Conservation (phyloP, 148 eudicot species). For the Polygonum maritimum region DNA sequence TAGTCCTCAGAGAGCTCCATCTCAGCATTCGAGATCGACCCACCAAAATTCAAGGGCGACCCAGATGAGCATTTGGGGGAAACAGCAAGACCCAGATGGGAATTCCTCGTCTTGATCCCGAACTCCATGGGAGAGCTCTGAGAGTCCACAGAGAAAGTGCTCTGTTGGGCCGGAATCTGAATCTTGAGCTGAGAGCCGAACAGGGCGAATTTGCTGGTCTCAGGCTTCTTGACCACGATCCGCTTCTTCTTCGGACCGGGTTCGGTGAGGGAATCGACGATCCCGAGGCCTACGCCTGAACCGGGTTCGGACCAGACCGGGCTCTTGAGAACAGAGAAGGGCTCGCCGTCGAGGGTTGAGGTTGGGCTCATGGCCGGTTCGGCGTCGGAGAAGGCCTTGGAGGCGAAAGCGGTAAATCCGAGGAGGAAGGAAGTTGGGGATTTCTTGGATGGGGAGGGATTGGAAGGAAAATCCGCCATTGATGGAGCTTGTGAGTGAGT, state of each 20-base stretch:
- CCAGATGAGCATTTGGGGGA: constrained; percentile 12
- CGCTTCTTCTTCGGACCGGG: background rate
- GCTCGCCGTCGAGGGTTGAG: constrained; percentile 43
- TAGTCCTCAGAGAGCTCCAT: constrained; percentile 71
- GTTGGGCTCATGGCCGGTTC: constrained; percentile 48
- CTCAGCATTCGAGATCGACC: constrained; percentile 27
- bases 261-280: constrained; percentile 33
- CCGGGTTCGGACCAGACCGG: constrained; percentile 30
- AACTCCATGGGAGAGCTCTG: constrained; percentile 42
- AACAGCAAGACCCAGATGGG: constrained; percentile 22
- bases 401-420: constrained; percentile 26
- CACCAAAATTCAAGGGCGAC: constrained; percentile 17
- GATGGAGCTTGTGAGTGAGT: constrained; percentile 4
- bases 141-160: constrained; percentile 18
- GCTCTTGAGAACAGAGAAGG: constrained; percentile 25
- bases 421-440: constrained; percentile 21
- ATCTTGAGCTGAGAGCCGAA: constrained; percentile 48
- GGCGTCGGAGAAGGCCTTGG: constrained; percentile 24
- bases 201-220: constrained; percentile 23
- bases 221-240: constrained; percentile 10
- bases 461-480: constrained; percentile 32
- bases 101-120: constrained; percentile 41
- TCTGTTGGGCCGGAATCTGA: constrained; percentile 32
- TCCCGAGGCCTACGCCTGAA: constrained; percentile 37
- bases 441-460: constrained; percentile 7